Evolutionary conservation across 2,329 filamentous ascomycete genomes (phyloP), one percentile per base, ranked within the genome.

Genomic region (Pestalotiopsis sp.): DNA sequence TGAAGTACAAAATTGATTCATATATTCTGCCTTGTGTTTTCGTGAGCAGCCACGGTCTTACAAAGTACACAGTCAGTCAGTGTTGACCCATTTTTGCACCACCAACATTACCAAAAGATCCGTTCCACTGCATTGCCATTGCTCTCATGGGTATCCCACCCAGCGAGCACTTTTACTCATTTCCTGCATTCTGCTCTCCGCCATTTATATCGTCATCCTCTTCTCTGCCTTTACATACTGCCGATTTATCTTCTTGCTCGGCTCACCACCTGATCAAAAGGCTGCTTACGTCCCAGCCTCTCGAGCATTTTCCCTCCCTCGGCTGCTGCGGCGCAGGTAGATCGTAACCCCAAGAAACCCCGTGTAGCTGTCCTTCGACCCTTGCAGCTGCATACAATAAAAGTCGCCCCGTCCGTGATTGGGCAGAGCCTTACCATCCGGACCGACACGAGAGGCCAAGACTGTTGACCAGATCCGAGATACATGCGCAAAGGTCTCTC

Each of bases 361-460:
- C 38, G 65, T 60, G 65, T 67, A 67, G 61, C 65, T 52, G 20
- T 36, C 45, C 45, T 1, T 52, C 45, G 64, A 67, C 56, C 65
- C 65, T 67, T 67, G 65, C 65, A 67, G 65, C 65, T 67, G 65
- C 65, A 67, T 67, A 56, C 36, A 41, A 25, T 25, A 17, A 59
- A 25, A 39, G 17, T 25, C 23, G 4, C 56, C 39, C 38, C 20
- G 14, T n/a, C 56, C 45, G 25, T 23, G 12, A 52, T 41, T 45
- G 65, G 65, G 52, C 38, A 56, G 27, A 23, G 17, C 45, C 65
- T 59, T 27, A 36, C 39, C 25, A 27, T 45, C 57, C 58, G 57
- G 66, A 62, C 66, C 66, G 66, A 67, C 49, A 58, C 39, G 56
- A 58, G 39, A 39, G 31, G 56, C 52, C 45, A 52, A 52, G 45